phyloP scores from a whole-genome alignment of 768 basidiomycete species.

The Fistulinella prunicolor region DNA sequence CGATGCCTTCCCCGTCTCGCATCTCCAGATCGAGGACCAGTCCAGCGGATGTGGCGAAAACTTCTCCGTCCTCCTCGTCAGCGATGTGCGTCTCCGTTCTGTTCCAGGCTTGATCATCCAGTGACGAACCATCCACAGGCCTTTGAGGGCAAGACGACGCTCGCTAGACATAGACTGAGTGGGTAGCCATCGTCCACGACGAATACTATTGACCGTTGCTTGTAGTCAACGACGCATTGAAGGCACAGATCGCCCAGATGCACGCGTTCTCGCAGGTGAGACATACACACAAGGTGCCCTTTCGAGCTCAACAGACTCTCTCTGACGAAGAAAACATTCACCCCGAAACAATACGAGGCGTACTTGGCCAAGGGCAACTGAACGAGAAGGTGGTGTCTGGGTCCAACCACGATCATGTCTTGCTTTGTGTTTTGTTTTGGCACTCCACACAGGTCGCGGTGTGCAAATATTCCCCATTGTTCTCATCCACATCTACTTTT shows the following conservation, averaged over 20 bases:
- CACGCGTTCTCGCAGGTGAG: slow-evolving; percentile 87
- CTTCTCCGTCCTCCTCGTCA: slow-evolving; percentile 73
- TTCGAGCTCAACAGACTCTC: neutral
- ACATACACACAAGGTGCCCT: neutral
- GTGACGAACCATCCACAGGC: slow-evolving; percentile 38
- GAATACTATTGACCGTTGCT: slow-evolving; percentile 4
- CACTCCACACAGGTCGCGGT: neutral
- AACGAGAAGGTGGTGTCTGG: neutral
- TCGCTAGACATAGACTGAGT: slow-evolving; percentile 75
- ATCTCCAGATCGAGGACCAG: slow-evolving; percentile 73
- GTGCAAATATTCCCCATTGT: too few species aligned
- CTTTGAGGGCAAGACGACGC: slow-evolving; percentile 78
- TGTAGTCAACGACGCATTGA: slow-evolving; percentile 74
- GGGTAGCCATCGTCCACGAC: slow-evolving; percentile 19
- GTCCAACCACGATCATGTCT: neutral
- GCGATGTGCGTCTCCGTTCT: slow-evolving; percentile 48
- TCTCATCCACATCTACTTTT: too few species aligned
- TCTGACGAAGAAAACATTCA: slow-evolving; percentile 70
- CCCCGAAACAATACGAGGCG: slow-evolving; percentile 62
- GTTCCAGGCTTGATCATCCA: neutral
- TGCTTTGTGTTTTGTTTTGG: neutral
- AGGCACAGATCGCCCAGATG: slow-evolving; percentile 71
- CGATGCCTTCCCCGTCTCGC: slow-evolving; percentile 56
- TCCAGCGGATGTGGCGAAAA: slow-evolving; percentile 82
- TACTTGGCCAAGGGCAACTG: slow-evolving; percentile 36